Percentiles rank a stretch among this genome's conserved stretches.
These are phyloP conservation scores for Hypoxylon rubiginosum DNA, from an alignment of 2,329 filamentous ascomycete genomes.

Conservation along the genomic window DNA sequence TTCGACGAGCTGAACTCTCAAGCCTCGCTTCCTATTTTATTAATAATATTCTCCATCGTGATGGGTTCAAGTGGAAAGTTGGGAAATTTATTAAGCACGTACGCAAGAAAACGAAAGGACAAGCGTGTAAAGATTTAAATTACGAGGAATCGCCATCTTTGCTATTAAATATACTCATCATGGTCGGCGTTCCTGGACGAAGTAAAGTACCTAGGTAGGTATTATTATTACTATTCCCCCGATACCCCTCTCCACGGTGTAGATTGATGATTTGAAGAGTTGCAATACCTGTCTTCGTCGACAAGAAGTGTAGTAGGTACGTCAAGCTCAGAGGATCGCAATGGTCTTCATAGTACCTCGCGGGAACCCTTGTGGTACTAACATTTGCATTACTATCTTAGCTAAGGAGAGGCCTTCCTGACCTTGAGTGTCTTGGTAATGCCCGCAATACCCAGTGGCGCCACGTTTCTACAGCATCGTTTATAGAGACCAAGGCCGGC, in stretches of 20 bases:
- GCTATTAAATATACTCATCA: background rate
- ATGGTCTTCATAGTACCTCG: background rate
- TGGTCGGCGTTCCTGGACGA: constrained; percentile 1
- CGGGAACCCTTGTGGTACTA: background rate
- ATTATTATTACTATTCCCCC: background rate
- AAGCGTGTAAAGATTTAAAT: too few relatives aligned
- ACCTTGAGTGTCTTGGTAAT: background rate
- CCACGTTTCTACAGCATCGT: background rate
- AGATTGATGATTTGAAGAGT: background rate
- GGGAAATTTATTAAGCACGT: too few relatives aligned
- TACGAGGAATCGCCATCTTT: background rate
- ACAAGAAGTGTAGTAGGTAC: background rate
- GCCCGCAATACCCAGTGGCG: background rate
- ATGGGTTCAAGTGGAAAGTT: background rate
- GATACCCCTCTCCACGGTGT: background rate
- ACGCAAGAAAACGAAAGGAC: too few relatives aligned
- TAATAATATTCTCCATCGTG: too few relatives aligned
- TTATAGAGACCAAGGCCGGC: background rate
- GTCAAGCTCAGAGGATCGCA: background rate
- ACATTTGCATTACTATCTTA: background rate
- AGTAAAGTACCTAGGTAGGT: too few relatives aligned
- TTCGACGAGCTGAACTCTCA: background rate
- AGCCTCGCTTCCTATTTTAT: background rate
- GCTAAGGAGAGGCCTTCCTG: background rate
- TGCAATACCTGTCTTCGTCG: background rate